phyloP scores from a whole-genome alignment of 2,329 filamentous ascomycete genomes.

The Alternaria sp. region DNA sequence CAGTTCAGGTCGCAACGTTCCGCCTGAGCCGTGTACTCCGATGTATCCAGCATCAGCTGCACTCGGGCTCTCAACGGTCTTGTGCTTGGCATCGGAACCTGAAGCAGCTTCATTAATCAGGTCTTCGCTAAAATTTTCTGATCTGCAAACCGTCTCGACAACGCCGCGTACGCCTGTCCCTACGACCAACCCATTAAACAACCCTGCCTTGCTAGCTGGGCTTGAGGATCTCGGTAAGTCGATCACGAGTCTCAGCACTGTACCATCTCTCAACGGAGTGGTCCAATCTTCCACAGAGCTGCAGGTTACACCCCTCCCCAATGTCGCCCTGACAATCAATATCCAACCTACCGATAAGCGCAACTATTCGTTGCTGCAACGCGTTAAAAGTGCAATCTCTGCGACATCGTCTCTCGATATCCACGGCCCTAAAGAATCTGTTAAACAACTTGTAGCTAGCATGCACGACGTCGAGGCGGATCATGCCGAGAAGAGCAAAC shows the following conservation, averaged over 20 bases:
- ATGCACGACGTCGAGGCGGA: conserved; percentile 13
- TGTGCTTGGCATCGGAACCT: background rate
- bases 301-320: background rate
- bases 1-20: background rate
- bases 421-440: conserved; percentile 14
- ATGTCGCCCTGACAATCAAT: conserved; percentile 19
- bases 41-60: background rate
- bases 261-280: background rate
- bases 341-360: conserved; percentile 10
- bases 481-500: conserved; percentile 2
- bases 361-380: conserved; percentile 16
- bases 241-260: background rate
- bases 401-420: conserved; percentile 17
- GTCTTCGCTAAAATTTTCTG: background rate
- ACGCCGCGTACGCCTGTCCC: background rate
- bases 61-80: background rate
- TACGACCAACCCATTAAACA: background rate
- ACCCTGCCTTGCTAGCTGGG: background rate
- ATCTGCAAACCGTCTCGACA: background rate
- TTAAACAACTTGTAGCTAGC: conserved; percentile 7
- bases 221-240: background rate
- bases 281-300: background rate
- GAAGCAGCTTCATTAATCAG: background rate
- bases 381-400: conserved; percentile 14
- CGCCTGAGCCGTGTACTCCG: background rate